Percentiles rank a stretch among this genome's conserved stretches.
Evolutionary conservation across 1,284 basidiomycete genomes (phyloP).

Genomic region (Golubevia sp.): DNA sequence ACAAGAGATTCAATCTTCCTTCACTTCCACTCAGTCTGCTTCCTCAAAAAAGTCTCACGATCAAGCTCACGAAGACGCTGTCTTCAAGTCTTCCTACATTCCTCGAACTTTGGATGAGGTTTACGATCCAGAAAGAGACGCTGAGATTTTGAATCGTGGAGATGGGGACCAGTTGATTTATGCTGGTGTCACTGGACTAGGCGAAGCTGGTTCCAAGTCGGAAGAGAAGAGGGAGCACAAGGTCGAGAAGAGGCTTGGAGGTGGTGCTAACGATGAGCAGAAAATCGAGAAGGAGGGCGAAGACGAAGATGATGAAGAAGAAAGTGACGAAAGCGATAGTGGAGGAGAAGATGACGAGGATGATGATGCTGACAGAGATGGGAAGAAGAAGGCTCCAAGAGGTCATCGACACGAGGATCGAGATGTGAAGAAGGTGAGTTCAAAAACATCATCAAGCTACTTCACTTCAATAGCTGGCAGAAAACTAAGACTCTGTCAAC

Average conservation of each 20-base stretch:
- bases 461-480: too few species aligned
- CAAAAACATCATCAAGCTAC: too few species aligned
- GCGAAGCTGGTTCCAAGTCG: slow-evolving; percentile 2
- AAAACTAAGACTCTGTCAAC: too few species aligned
- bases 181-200: slow-evolving; percentile 23
- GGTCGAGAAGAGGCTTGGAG: not conserved
- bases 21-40: not conserved
- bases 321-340: slow-evolving; percentile 18
- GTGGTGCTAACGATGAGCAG: not conserved
- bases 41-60: too few species aligned
- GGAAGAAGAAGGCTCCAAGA: slow-evolving; percentile 8
- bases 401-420: slow-evolving; percentile 24
- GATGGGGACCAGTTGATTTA: slow-evolving; percentile 23
- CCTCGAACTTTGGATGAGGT: slow-evolving; percentile 55
- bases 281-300: slow-evolving; percentile 6
- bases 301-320: slow-evolving; percentile 16
- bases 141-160: slow-evolving; percentile 21
- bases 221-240: not conserved
- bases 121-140: slow-evolving; percentile 52
- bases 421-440: slow-evolving; percentile 18
- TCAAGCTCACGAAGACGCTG: slow-evolving; percentile 29
- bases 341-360: slow-evolving; percentile 18
- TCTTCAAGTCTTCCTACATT: slow-evolving; percentile 51
- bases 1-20: too few species aligned
- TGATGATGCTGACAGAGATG: not conserved